Base-by-base conservation (phyloP, 1,284 basidiomycete genomes). In the Sanghuangporus baumii region DNA sequence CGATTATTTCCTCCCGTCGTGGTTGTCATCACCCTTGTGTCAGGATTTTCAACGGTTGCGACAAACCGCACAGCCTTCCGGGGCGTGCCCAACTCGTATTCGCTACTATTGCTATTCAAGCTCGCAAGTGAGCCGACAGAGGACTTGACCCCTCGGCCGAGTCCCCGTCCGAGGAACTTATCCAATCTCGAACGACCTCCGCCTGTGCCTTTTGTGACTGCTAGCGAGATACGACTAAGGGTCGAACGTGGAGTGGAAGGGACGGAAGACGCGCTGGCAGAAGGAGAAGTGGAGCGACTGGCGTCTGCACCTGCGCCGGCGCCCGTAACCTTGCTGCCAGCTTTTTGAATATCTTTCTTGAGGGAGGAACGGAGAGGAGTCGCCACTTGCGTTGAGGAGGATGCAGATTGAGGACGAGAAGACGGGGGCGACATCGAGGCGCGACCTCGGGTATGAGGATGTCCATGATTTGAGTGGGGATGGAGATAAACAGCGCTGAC, bases 341-440 rank as follows among this genome's bases (percentile, higher is more conserved):
- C 0, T 5, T 31, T 31, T 31, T 31, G 26, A 3, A 31, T 46
- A 3, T 59, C 7, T 38, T 65, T 61, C 47, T 65, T 65, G 16
- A 65, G 47, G 11, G 63, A 65, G 8, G 63, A 61, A n/a, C 63
- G 63, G 3, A 65, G 60, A 9, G 63, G 60, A 23, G 50, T 62
- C 34, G 59, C 60, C 31, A 57, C 59, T 41, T 48, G 59, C 2
- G 59, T 65, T 1, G 63, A 54, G 5, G 59, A 65, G 2, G 59
- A 61, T 20, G 58, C 26, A 18, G 56, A 55, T 34, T 26, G 26
- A 8, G 50, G 38, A 20, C 50, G 59, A 12, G 63, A 47, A 9
- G 20, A 55, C 7, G 37, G 14, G 8, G 57, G 48, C 16, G 57
- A 40, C 14, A 23, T 23, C 20, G 48, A 37, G 43, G 51, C 37